These are phyloP conservation scores for Nemania serpens DNA, from an alignment of 2,329 filamentous ascomycete species.

Conservation along the genomic window DNA sequence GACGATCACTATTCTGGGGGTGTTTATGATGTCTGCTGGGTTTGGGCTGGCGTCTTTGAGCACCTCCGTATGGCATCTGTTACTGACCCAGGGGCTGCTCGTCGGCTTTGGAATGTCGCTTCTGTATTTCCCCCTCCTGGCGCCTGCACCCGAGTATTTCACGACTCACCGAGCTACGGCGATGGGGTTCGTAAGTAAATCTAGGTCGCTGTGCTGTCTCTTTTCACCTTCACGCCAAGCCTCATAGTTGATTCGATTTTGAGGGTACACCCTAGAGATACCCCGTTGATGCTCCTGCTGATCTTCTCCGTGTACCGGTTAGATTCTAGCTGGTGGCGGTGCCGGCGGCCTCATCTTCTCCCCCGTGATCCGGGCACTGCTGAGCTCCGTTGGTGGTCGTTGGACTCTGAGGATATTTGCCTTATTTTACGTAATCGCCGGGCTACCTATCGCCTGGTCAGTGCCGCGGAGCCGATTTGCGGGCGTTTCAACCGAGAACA, in stretches of 20 bases:
- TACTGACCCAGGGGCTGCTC: conserved; percentile 50
- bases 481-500: conserved; percentile 27
- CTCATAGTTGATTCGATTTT: too few relatives aligned
- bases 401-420: conserved; percentile 50
- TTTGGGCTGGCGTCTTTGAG: conserved; percentile 49
- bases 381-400: conserved; percentile 48
- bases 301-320: background rate
- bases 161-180: conserved; percentile 51
- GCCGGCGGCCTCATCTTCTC: conserved; percentile 49
- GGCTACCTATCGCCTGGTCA: conserved; percentile 47
- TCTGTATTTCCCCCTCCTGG: conserved; percentile 50
- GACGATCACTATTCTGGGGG: conserved; percentile 48
- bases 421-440: conserved; percentile 44
- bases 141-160: conserved; percentile 56
- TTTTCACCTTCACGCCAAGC: too few relatives aligned
- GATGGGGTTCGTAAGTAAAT: conserved; percentile 47
- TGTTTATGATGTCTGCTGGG: conserved; percentile 47
- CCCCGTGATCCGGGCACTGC: conserved; percentile 46
- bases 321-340: conserved; percentile 49
- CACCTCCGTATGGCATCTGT: conserved; percentile 46
- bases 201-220: too few relatives aligned
- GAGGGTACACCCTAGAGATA: too few relatives aligned
- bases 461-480: conserved; percentile 47
- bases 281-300: too few relatives aligned
- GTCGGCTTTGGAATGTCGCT: conserved; percentile 51